Base-by-base conservation (phyloP, 768 basidiomycete species). In the Psilocybe cyanescens region DNA sequence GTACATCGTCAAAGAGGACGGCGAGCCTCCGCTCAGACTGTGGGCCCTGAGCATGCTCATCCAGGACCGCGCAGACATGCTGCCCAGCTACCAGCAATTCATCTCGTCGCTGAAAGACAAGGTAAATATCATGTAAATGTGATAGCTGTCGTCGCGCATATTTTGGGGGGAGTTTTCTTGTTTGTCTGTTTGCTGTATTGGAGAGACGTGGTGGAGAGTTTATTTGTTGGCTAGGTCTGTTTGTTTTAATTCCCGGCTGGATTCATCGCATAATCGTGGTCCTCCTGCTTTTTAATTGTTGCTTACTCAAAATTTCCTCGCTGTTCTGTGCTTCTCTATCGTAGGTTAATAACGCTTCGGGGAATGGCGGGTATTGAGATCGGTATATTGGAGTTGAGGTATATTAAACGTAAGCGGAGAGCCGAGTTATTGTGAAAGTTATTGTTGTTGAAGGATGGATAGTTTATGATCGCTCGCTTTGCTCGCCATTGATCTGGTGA, bases 1-100 rank as follows among this genome's bases (percentile, higher is more conserved):
- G 6, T 99, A 98, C 70, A 81, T 98, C 55, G 95, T 99, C 70
- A 99, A 99, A 78, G 95, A 98, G 73, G 97, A 99, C 67, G 97
- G 95, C 61, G 97, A 99, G 75, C 92, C 95, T 5, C 90, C 95
- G 48, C 80, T 99, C 70, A 83, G 96, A 62, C 83, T 95, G 61
- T 99, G 97, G 97, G 97, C 97, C 0, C 83, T 99, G 62, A 95
- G 93, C 71, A 86, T 87, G 69, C 85, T 99, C 66, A 91, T 99
- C 67, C 97, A 99, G 77, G 97, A 99, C 75, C 89, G 97, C 59
- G 89, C 94, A 68, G 97, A 99, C 74, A 88, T 93, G 62, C 80
- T 94, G 71, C 95, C 95, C 52, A 97, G 95, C 73, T 99, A 99
- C 76, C 91, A 95, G 70, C 97, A 99, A 74, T 99, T 94, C 76